Evolutionary conservation across 2,329 filamentous ascomycete species (phyloP), one percentile per base, ranked within the genome.

Genomic region (Aspergillus terreus): DNA sequence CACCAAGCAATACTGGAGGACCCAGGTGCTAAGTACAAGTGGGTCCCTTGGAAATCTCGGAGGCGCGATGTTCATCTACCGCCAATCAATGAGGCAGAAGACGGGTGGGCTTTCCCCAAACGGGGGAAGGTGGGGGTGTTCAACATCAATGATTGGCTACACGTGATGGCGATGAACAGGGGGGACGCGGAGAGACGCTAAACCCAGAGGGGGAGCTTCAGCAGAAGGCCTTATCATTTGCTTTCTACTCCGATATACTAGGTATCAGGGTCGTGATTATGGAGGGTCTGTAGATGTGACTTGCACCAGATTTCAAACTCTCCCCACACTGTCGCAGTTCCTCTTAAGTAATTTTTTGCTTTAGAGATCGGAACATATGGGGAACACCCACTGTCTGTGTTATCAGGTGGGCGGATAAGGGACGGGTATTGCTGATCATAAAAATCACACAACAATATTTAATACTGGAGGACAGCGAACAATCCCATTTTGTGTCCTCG

Each of bases 171-270:
- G 43, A 48, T 41, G 51, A 46, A 52, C 49, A 51, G 48, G 53
- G 55, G 23, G 35, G 19, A 51, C 41, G 49, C 49, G 44, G 47
- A 55, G 51, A 51, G 15, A 50, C 50, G 63, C 59, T 63, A 40
- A 59, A 55, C 67, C 65, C n/a, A 62, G 64, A 68, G 58, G 57
- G 66, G 66, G 66, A 70, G 65, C 64, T 70, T 65, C 49, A 69
- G 49, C 65, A 68, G 67, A 70, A 57, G 58, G 38, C 45, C 27
- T 30, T 30, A 30, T 30, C 27, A 30, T 30, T 10, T 10, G 27
- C 7, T 30, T 10, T 10, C 19, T 19, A 19, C 19, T 19, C 19
- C 19, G 19, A 19, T 30, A 30, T 30, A 10, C 7, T 9, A n/a
- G n/a, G n/a, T n/a, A 9, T 30, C 7, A 10, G 27, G 7, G 3